Evolutionary conservation across 495 filamentous ascomycete genomes (phyloP), one percentile per base, ranked within the genome.

Genomic region (Cairneyella variabilis): DNA sequence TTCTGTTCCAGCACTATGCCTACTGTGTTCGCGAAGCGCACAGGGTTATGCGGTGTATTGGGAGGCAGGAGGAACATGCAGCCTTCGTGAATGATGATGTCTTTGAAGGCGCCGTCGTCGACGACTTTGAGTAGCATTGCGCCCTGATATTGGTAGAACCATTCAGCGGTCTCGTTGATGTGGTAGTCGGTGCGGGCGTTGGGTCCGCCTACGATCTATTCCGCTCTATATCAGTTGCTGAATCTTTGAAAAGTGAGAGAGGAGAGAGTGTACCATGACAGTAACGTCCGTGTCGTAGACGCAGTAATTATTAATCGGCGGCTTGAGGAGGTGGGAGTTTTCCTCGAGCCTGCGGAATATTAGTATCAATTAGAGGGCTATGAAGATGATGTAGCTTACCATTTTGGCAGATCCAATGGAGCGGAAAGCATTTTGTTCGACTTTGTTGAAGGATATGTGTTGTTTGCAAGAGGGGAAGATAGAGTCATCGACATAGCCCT

Each of bases 131-230:
- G 83, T 17, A 97, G 75, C 93, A 98, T 96, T 22, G 81, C 81
- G 43, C 93, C 93, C 52, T 83, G 81, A 75, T 96, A 88, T 66
- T 97, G 92, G 77, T 95, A 98, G 79, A 97, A 98, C 82, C 90
- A 97, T 64, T 98, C 93, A 6, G 93, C 83, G 0, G 93, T 98
- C 46, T 83, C 74, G 74, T 98, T 98, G 76, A 98, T 95, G 77
- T 97, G 93, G 75, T 96, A 98, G 76, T 97, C 95, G 45, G 91
- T 96, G 56, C 93, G 84, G 14, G 89, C 89, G 69, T 98, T 98
- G 50, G 93, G 93, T 12, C 93, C 95, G 62, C 93, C 93, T 51
- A 98, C 91, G 57, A 98, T 91, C 90, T 88, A 27, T 37, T 32
- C 20, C 41, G 23, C 36, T 11, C 17, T 8, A 4, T 43, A 9